These are phyloP conservation scores for Candida namnaoensis DNA, from an alignment of 805 yeast genomes.

Conservation along the genomic window DNA sequence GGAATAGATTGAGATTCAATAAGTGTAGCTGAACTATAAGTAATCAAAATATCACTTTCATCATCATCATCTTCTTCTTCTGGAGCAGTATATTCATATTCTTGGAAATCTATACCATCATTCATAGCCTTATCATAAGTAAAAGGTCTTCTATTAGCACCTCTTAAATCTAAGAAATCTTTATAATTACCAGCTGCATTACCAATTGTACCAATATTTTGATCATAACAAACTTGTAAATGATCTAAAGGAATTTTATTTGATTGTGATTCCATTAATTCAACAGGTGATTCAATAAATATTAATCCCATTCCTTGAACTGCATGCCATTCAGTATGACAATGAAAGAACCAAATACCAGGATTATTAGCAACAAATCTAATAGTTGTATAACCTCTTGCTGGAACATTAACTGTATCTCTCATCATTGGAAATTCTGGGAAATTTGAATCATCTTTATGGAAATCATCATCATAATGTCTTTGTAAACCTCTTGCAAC, in stretches of 20 bases:
- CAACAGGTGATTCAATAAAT: slow-evolving; percentile 62
- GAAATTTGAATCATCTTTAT: slow-evolving; percentile 10
- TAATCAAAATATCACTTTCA: background rate
- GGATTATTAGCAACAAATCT: slow-evolving; percentile 81
- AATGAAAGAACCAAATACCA: slow-evolving; percentile 92
- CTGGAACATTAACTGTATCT: slow-evolving; percentile 65
- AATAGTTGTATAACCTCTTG: slow-evolving; percentile 55
- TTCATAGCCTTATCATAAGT: background rate
- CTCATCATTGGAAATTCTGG: slow-evolving; percentile 55
- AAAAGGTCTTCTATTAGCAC: slow-evolving; percentile 19
- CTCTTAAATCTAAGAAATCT: slow-evolving; percentile 45
- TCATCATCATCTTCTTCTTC: background rate
- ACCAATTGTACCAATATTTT: slow-evolving; percentile 41
- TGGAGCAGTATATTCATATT: background rate
- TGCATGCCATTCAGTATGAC: slow-evolving; percentile 83
- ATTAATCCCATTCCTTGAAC: slow-evolving; percentile 72
- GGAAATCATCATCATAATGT: slow-evolving; percentile 15
- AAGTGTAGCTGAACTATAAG: background rate
- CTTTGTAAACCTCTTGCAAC: slow-evolving; percentile 36
- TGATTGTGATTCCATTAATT: slow-evolving; percentile 29
- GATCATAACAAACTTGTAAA: slow-evolving; percentile 36
- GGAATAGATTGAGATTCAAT: background rate
- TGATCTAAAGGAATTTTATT: slow-evolving; percentile 33
- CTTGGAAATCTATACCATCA: background rate
- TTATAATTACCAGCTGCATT: slow-evolving; percentile 59